Conservation (phyloP, 78 protist species). For the Dictyostelium purpureum region DNA sequence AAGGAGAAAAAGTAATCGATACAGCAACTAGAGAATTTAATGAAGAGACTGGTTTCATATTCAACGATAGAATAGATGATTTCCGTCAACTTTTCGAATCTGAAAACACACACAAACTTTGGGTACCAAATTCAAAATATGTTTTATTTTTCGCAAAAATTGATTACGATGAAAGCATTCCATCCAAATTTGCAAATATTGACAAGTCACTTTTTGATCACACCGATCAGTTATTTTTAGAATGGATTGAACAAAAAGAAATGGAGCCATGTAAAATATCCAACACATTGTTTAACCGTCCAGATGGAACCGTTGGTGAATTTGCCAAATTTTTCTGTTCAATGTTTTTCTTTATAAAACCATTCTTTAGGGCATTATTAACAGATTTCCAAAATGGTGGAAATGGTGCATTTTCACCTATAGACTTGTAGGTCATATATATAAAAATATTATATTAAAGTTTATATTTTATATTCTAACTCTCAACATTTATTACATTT, state of each 20-base stretch:
- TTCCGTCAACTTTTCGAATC: neutral
- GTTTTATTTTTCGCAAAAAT: neutral
- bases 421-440: no score
- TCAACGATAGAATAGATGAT: neutral
- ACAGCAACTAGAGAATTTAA: conserved; percentile 54
- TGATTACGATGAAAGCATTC: neutral
- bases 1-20: neutral
- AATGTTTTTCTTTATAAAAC: neutral
- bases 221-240: conserved; percentile 41
- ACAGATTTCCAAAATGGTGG: neutral
- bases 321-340: neutral
- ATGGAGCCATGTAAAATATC: neutral
- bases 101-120: conserved; percentile 8
- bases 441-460: no score
- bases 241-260: conserved; percentile 28
- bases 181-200: neutral
- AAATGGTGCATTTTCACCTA: no score
- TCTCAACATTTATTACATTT: no score
- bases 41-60: conserved; percentile 35
- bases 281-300: neutral
- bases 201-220: conserved; percentile 3
- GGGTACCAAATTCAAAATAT: conserved; percentile 64
- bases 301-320: conserved; percentile 24
- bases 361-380: neutral
- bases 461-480: no score